Evolutionary conservation across 2,329 filamentous ascomycete genomes (phyloP).

Genomic region (Alternaria triticina): DNA sequence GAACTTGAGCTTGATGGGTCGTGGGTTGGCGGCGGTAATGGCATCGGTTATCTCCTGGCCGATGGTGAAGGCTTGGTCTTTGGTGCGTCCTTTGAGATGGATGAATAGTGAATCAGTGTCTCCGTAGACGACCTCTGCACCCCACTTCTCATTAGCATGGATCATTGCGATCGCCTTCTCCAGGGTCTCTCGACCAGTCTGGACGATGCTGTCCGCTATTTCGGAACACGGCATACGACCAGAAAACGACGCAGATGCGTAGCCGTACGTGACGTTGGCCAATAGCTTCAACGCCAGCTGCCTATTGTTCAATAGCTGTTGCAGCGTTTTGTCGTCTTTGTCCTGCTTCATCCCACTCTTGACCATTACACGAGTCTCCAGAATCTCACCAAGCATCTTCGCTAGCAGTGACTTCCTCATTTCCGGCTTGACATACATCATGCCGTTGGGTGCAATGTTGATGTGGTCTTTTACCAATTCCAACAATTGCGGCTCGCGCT

Average conservation of each 20-base stretch:
- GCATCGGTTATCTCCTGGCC: conserved; percentile 89
- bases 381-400: conserved; percentile 94
- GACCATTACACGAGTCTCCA: conserved; percentile 97
- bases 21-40: conserved; percentile 87
- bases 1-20: conserved; percentile 94
- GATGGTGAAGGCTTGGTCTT: conserved; percentile 87
- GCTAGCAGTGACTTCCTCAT: conserved; percentile 90
- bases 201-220: conserved; percentile 97
- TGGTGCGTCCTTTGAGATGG: conserved; percentile 83
- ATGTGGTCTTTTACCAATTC: conserved; percentile 82
- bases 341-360: conserved; percentile 96
- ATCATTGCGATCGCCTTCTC: conserved; percentile 93
- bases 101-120: conserved; percentile 97
- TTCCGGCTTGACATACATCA: conserved; percentile 88
- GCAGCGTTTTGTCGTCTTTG: conserved; percentile 83
- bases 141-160: conserved; percentile 85
- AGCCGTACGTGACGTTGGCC: conserved; percentile 98
- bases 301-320: conserved; percentile 88
- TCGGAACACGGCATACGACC: conserved; percentile 98
- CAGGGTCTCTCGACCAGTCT: conserved; percentile 91
- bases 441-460: conserved; percentile 93
- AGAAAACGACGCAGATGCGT: conserved; percentile 95
- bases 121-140: conserved; percentile 95
- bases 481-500: conserved; percentile 75
- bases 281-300: conserved; percentile 94